Percentiles rank a stretch among this genome's conserved stretches.
Conservation (phyloP, 495 filamentous ascomycete genomes). For the Bathelium albidoporum region DNA sequence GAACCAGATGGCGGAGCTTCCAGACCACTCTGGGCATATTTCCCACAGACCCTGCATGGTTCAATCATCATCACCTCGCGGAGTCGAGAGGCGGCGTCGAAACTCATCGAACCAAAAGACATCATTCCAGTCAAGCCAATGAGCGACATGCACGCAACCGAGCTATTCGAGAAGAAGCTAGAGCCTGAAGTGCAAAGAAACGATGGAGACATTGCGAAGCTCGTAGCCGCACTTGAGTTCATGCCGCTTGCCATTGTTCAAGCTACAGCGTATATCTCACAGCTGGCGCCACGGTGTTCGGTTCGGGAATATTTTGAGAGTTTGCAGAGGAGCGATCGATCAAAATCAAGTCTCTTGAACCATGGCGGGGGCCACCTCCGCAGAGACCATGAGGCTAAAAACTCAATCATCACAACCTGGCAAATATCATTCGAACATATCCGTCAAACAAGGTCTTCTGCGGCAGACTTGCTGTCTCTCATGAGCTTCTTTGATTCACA, state of each 20-base stretch:
- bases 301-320: constrained; percentile 9
- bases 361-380: constrained; percentile 4
- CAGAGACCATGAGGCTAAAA: constrained; percentile 7
- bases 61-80: constrained; percentile 36
- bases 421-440: constrained; percentile 18
- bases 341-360: constrained; percentile 6
- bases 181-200: constrained; percentile 8
- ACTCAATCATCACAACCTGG: constrained; percentile 16
- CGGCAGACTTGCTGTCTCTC: constrained; percentile 31
- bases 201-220: neutral
- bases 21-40: constrained; percentile 4
- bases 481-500: constrained; percentile 25
- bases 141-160: constrained; percentile 11
- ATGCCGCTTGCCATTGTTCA: constrained; percentile 15
- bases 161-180: constrained; percentile 15
- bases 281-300: neutral
- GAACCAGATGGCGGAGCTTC: neutral
- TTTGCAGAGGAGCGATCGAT: constrained; percentile 6
- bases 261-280: constrained; percentile 12
- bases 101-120: neutral
- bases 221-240: constrained; percentile 7
- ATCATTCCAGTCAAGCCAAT: constrained; percentile 17
- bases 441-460: constrained; percentile 13
- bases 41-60: constrained; percentile 28
- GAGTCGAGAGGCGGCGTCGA: constrained; percentile 18